A percentile compares a stretch with the other conserved stretches of the same genome.
Conservation (phyloP, 805 yeast species). For the Yarrowia sp. region DNA sequence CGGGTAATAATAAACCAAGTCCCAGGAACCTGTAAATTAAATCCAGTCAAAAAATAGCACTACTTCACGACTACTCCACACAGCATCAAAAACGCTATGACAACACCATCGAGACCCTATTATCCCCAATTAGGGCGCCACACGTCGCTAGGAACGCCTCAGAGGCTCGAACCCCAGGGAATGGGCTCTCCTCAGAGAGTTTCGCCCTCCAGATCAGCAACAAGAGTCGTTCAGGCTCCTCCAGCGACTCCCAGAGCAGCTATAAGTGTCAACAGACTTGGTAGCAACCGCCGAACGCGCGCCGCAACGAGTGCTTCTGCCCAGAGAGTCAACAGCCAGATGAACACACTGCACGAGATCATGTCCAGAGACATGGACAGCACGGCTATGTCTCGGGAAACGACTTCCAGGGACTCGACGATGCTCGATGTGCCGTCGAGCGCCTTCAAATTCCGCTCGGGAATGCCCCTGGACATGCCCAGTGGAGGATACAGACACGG, state of each 20-base stretch:
- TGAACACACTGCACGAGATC: neutral
- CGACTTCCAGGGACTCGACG: neutral
- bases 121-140: neutral
- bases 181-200: conserved; percentile 1
- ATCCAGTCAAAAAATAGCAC: neutral
- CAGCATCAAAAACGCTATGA: neutral
- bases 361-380: neutral
- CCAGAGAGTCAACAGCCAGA: neutral
- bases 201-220: conserved; percentile 1
- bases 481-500: neutral
- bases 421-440: neutral
- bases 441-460: neutral
- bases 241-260: conserved; percentile 13
- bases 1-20: conserved; percentile 11
- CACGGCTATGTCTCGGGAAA: neutral
- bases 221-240: neutral
- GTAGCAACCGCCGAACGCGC: neutral
- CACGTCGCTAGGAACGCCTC: neutral
- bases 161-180: neutral
- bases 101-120: neutral
- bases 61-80: no score
- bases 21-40: no score
- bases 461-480: conserved; percentile 10
- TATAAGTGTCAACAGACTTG: conserved; percentile 1
- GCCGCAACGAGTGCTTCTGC: neutral